Percentiles rank a stretch among this genome's conserved stretches.
Conservation (phyloP, 768 basidiomycete species). For the Mrakia blollopis region DNA sequence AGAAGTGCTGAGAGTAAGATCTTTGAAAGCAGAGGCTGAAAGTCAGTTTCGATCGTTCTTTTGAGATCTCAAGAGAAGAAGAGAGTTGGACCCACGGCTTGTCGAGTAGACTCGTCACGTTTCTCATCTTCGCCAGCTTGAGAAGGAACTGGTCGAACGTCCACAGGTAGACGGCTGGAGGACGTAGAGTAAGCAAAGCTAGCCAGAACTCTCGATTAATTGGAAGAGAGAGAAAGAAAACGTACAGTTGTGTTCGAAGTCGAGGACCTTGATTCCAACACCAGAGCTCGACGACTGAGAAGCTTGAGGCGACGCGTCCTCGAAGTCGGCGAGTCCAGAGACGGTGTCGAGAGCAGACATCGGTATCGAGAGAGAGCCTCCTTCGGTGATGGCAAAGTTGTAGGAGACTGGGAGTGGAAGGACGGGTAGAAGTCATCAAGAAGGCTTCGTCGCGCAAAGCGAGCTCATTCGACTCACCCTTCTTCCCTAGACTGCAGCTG, state of each 20-base stretch:
- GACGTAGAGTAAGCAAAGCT: too few relatives aligned
- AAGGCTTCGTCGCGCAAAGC: too few relatives aligned
- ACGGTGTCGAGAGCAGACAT: slow-evolving; percentile 78
- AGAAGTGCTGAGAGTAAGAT: slow-evolving; percentile 88
- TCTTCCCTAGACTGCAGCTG: slow-evolving; percentile 10
- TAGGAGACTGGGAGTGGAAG: slow-evolving; percentile 57
- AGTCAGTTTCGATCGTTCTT: not conserved
- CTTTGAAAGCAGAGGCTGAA: not conserved
- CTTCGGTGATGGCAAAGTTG: slow-evolving; percentile 87
- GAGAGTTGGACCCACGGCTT: slow-evolving; percentile 54
- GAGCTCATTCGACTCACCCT: slow-evolving; percentile 7
- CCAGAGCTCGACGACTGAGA: slow-evolving; percentile 67
- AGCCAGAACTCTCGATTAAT: not conserved
- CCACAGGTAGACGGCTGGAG: slow-evolving; percentile 78
- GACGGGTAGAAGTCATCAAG: not conserved
- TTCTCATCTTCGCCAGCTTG: slow-evolving; percentile 88
- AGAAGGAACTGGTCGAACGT: slow-evolving; percentile 80
- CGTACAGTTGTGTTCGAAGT: slow-evolving; percentile 63
- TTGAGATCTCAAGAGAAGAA: not conserved
- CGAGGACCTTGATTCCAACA: slow-evolving; percentile 84
- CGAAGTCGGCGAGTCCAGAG: slow-evolving; percentile 82
- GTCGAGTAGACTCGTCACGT: slow-evolving; percentile 80
- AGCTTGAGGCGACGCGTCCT: slow-evolving; percentile 73
- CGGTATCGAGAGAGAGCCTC: slow-evolving; percentile 69
- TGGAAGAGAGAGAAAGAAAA: not conserved